Percentiles rank a stretch among this genome's conserved stretches.
Evolutionary conservation across 345 rosid species (phyloP).

Genomic region (Sonneratia caseolaris): DNA sequence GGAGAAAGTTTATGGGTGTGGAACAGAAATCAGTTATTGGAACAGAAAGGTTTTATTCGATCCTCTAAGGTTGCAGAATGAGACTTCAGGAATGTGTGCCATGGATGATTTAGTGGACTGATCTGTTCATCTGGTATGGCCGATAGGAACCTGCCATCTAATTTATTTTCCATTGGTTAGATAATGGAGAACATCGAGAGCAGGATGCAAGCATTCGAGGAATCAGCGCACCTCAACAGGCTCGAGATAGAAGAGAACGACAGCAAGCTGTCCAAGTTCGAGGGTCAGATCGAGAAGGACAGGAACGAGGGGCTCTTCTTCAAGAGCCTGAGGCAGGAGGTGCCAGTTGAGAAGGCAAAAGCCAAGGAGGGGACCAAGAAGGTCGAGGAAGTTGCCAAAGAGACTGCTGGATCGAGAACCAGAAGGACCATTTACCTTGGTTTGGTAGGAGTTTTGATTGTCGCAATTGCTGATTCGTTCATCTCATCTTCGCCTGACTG

Average conservation of each 20-base stretch:
- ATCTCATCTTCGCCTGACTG: slow-evolving; percentile 51
- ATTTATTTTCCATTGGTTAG: slow-evolving; percentile 24
- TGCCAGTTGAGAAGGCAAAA: slow-evolving; percentile 37
- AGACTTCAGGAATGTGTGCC: too few species aligned
- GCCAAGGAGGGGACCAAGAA: slow-evolving; percentile 53
- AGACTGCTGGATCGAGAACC: slow-evolving; percentile 43
- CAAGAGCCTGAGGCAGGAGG: slow-evolving; percentile 51
- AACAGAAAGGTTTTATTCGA: too few species aligned
- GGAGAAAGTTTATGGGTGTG: too few species aligned
- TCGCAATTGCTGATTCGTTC: slow-evolving; percentile 53
- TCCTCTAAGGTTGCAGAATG: not conserved
- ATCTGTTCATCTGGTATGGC: not conserved
- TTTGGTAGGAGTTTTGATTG: slow-evolving; percentile 38
- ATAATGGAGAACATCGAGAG: slow-evolving; percentile 74
- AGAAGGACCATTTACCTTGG: slow-evolving; percentile 70
- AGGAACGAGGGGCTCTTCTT: slow-evolving; percentile 85
- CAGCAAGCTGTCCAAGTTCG: slow-evolving; percentile 49
- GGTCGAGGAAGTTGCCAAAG: slow-evolving; percentile 37
- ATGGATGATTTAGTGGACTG: too few species aligned
- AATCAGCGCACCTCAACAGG: slow-evolving; percentile 55
- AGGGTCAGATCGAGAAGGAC: slow-evolving; percentile 57
- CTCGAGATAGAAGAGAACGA: slow-evolving; percentile 61
- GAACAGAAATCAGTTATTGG: too few species aligned
- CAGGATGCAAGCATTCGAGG: slow-evolving; percentile 80
- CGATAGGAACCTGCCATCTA: not conserved